phyloP scores from a whole-genome alignment of 228 moss, liverwort and hornwort genomes.

The Sphagnum fallax region DNA sequence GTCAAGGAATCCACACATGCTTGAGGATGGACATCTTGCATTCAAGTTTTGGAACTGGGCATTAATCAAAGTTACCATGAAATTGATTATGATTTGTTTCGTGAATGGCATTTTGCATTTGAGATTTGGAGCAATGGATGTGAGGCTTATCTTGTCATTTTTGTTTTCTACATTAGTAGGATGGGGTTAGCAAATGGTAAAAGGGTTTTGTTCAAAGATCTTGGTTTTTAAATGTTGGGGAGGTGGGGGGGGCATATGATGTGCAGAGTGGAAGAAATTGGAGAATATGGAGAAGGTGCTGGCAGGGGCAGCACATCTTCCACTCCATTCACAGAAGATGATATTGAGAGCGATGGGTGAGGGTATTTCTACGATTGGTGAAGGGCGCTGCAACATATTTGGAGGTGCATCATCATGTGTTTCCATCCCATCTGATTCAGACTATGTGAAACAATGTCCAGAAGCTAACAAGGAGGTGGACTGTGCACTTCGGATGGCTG shows the following conservation, averaged over 20 bases:
- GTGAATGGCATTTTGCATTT: no score
- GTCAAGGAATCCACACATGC: no score
- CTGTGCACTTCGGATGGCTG: slow-evolving; percentile 78
- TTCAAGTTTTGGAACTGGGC: no score
- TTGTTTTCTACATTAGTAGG: no score
- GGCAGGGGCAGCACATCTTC: slow-evolving; percentile 48
- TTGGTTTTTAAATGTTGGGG: slow-evolving; percentile 1
- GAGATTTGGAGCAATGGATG: no score
- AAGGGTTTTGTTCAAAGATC: no score
- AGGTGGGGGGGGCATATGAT: not conserved
- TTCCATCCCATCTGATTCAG: slow-evolving; percentile 58
- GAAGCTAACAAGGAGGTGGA: slow-evolving; percentile 67
- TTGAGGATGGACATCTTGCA: no score
- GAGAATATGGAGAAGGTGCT: slow-evolving; percentile 45
- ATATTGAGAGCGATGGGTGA: slow-evolving; percentile 57
- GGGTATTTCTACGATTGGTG: slow-evolving; percentile 46
- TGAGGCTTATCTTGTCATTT: no score
- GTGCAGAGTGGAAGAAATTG: slow-evolving; percentile 58
- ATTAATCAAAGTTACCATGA: no score
- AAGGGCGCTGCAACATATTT: slow-evolving; percentile 84
- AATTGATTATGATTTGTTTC: no score
- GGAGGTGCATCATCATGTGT: slow-evolving; percentile 69
- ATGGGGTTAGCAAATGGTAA: no score
- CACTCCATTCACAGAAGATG: slow-evolving; percentile 80
- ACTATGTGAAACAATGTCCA: slow-evolving; percentile 65